These are phyloP conservation scores for Globisporangium nagaii DNA, from an alignment of 352 stramenopile genomes.

Conservation along the genomic window DNA sequence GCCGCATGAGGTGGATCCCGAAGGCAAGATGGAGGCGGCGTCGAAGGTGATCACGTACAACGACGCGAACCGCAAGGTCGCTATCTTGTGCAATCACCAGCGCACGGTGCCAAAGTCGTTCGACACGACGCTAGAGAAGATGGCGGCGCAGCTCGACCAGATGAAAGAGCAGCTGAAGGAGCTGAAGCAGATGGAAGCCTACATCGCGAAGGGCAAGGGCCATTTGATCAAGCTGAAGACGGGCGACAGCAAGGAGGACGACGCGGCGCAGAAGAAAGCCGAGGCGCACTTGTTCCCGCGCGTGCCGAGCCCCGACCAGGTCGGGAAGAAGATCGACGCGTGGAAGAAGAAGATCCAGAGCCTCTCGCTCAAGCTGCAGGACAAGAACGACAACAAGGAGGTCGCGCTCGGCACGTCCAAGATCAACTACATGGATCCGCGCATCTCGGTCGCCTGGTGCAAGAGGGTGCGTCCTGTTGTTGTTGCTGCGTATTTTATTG, in stretches of 20 bases:
- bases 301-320: slow-evolving; percentile 87
- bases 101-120: slow-evolving; percentile 97
- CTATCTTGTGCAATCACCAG: slow-evolving; percentile 99
- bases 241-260: slow-evolving; percentile 76
- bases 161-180: slow-evolving; percentile 94
- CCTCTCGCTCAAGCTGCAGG: slow-evolving; percentile 90
- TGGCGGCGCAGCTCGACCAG: slow-evolving; percentile 89
- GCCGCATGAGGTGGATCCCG: slow-evolving; percentile 42
- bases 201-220: slow-evolving; percentile 85
- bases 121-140: slow-evolving; percentile 92
- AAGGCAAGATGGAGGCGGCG: slow-evolving; percentile 58
- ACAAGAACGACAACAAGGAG: slow-evolving; percentile 99
- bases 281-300: slow-evolving; percentile 94
- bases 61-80: slow-evolving; percentile 99
- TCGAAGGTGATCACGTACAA: slow-evolving; percentile 99
- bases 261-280: slow-evolving; percentile 86
- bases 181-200: slow-evolving; percentile 90
- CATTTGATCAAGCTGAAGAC: slow-evolving; percentile 91
- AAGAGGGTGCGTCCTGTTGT: slow-evolving; percentile 93
- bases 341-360: slow-evolving; percentile 94
- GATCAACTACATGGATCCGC: slow-evolving; percentile 99
- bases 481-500: slow-evolving; percentile 33
- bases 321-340: slow-evolving; percentile 92
- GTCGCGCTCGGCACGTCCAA: slow-evolving; percentile 98
- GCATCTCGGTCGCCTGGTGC: slow-evolving; percentile 99